Conservation (phyloP, 2,329 filamentous ascomycete genomes). For the Hypoxylon sp. region DNA sequence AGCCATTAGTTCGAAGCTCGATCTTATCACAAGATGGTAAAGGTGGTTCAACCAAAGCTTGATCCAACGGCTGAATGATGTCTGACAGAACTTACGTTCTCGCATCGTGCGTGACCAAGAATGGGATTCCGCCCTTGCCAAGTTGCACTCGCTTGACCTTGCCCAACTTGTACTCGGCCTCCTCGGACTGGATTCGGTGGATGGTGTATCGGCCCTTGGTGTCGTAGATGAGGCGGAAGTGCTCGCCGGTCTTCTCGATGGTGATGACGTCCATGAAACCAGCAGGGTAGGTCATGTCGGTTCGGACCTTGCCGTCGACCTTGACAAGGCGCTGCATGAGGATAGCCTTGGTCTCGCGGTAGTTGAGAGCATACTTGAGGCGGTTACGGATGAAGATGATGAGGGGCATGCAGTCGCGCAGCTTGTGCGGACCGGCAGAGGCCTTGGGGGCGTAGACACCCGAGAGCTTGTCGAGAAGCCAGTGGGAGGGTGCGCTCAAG, state of each 20-base stretch:
- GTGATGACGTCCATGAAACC: conserved; percentile 99
- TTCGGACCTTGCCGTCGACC: conserved; percentile 99
- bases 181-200: conserved; percentile 98
- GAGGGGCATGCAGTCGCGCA: conserved; percentile 97
- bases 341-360: conserved; percentile 96
- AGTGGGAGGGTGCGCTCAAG: conserved; percentile 98
- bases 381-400: conserved; percentile 98
- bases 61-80: conserved; percentile 99
- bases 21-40: conserved; percentile 53
- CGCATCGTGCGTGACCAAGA: conserved; percentile 99
- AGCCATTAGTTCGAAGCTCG: conserved; percentile 65
- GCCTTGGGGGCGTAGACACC: conserved; percentile 84
- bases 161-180: conserved; percentile 99
- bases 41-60: conserved; percentile 86
- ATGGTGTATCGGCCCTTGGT: conserved; percentile 99
- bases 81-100: conserved; percentile 98
- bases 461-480: conserved; percentile 99
- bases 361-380: conserved; percentile 99
- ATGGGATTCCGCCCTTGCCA: conserved; percentile 99
- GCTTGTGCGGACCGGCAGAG: conserved; percentile 95
- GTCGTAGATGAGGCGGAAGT: conserved; percentile 99
- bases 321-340: conserved; percentile 99
- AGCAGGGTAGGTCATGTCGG: conserved; percentile 95
- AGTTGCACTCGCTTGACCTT: conserved; percentile 99
- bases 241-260: conserved; percentile 99